Evolutionary conservation across 306 rosid genomes (phyloP), one percentile per base, ranked within the genome.

Genomic region (Neltuma alba): DNA sequence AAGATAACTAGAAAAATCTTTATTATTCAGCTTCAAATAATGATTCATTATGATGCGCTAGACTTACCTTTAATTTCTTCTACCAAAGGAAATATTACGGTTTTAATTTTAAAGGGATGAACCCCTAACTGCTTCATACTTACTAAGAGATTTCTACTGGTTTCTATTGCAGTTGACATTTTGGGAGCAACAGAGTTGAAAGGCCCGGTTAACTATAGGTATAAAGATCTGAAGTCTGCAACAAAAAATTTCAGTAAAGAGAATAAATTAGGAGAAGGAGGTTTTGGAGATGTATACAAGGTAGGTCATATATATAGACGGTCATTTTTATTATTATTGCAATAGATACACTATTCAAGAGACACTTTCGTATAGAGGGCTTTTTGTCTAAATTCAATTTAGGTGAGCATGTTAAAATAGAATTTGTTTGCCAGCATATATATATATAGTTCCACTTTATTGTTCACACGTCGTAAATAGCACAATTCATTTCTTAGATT

Each of bases 221-320:
- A 86, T 34, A 91, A 86, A 28, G 96, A 88, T 78, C 79, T 91
- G 81, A 91, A 91, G 72, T 52, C 79, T 2, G 96, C 96, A 64
- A 89, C 96, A 5, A 82, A 82, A 10, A 86, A 88, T 30, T 91
- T 89, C 52, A 83, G 87, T 41, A 85, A 69, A 3, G 89, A 88
- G 74, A 89, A 86, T 55, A 91, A 91, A 70, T 83, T 91, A 12
- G 96, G 96, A 70, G 93, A 86, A 78, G 96, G 96, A 68, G 96
- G 96, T 27, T 91, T 91, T 73, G 93, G 96, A 28, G 92, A 85
- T n/a, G 93, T 91, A 57, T 91, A 88, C 33, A 57, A 57, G 63
- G 63, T 57, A 57, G 25, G 27, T 8, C 3, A 9, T 21, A 7
- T 54, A 54, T 11, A 7, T 18, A 52, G 9, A 54, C 28, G 21